Percentiles rank a stretch among this genome's conserved stretches.
phyloP scores from a whole-genome alignment of 805 yeast species.

The Barnettozyma californica region DNA sequence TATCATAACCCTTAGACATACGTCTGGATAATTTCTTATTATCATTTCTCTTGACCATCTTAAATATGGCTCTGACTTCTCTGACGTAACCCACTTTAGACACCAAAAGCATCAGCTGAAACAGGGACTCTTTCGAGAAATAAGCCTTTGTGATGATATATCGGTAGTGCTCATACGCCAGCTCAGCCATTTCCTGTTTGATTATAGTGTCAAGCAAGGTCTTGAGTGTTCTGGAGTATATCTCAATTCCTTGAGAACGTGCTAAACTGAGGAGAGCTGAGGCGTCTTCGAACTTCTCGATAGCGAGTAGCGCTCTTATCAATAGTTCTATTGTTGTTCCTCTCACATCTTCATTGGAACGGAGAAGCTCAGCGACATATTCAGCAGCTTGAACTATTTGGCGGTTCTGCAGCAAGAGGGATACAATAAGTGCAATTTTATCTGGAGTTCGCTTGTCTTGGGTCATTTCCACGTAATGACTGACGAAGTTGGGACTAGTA shows the following conservation, averaged over 20 bases:
- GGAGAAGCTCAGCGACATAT: not conserved
- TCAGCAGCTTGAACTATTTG: constrained; percentile 10
- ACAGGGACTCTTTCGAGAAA: constrained; percentile 15
- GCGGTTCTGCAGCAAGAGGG: constrained; percentile 7
- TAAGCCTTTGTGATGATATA: constrained; percentile 7
- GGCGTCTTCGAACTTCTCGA: constrained; percentile 8
- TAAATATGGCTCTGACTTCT: constrained; percentile 12
- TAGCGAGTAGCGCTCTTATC: constrained; percentile 9
- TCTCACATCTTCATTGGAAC: not conserved
- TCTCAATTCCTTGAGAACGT: not conserved
- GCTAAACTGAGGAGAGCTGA: constrained; percentile 6
- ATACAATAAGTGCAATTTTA: constrained; percentile 5
- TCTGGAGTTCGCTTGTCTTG: not conserved
- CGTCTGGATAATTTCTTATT: constrained; percentile 2
- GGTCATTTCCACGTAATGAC: not conserved
- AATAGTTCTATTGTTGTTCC: constrained; percentile 12
- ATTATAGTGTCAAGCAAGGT: constrained; percentile 12
- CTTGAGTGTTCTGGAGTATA: constrained; percentile 15
- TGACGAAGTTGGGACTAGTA: not conserved
- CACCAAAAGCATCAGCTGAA: constrained; percentile 12
- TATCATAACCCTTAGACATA: constrained; percentile 5
- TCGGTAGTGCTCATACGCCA: constrained; percentile 7
- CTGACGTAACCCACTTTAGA: constrained; percentile 1
- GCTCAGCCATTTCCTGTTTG: constrained; percentile 1
- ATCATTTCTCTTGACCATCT: constrained; percentile 2